Evolutionary conservation across 2,329 filamentous ascomycete species (phyloP).

Genomic region (Clarireedia monteithiana): DNA sequence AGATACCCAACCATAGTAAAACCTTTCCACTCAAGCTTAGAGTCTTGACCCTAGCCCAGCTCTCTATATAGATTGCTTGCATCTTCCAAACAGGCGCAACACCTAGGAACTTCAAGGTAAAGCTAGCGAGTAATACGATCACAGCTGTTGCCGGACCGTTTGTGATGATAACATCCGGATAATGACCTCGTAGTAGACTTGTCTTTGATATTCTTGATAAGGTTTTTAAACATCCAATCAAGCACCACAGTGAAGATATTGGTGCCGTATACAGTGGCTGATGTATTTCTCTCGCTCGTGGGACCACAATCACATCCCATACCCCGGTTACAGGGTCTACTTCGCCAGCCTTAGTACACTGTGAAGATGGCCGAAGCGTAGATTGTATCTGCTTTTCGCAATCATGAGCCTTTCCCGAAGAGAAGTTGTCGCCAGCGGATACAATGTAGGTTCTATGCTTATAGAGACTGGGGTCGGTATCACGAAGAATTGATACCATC

Average conservation of each 20-base stretch:
- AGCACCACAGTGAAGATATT: slow-evolving; percentile 55
- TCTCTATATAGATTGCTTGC: slow-evolving; percentile 80
- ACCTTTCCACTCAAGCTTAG: slow-evolving; percentile 81
- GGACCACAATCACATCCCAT: slow-evolving; percentile 51
- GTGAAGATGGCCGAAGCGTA: slow-evolving; percentile 7
- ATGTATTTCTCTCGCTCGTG: slow-evolving; percentile 73
- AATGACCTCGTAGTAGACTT: slow-evolving; percentile 31
- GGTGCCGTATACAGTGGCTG: slow-evolving; percentile 71
- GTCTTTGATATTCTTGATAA: slow-evolving; percentile 33
- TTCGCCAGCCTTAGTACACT: slow-evolving; percentile 13
- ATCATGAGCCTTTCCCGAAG: slow-evolving; percentile 51
- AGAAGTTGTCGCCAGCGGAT: slow-evolving; percentile 68
- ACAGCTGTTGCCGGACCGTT: slow-evolving; percentile 89
- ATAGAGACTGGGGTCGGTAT: slow-evolving; percentile 41
- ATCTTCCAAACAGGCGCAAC: slow-evolving; percentile 51
- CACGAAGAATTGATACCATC: slow-evolving; percentile 77
- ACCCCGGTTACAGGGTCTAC: slow-evolving; percentile 16
- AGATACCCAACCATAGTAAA: slow-evolving; percentile 54
- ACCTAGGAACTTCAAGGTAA: slow-evolving; percentile 41
- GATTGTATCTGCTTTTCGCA: slow-evolving; percentile 46
- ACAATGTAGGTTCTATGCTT: slow-evolving; percentile 71
- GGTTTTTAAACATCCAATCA: slow-evolving; percentile 53
- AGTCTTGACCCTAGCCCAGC: slow-evolving; percentile 76
- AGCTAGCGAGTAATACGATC: slow-evolving; percentile 55
- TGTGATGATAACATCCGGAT: slow-evolving; percentile 70